Percentiles rank a stretch among this genome's conserved stretches.
phyloP scores from a whole-genome alignment of 208 protist species.

The Trypanosoma brucei region DNA sequence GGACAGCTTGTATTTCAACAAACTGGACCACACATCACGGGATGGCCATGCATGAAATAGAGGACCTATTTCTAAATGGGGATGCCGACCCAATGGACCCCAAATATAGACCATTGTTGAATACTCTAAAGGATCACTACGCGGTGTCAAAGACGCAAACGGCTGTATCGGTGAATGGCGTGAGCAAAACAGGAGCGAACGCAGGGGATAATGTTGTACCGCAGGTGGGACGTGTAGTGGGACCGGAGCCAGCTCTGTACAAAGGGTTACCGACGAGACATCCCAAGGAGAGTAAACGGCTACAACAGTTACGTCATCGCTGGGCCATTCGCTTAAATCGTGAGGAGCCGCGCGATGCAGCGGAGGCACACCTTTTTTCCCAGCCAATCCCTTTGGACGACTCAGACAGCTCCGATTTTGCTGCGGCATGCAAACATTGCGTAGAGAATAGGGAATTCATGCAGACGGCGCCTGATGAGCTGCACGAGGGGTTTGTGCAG shows the following conservation, averaged over 20 bases:
- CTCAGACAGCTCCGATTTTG: slow-evolving; percentile 27
- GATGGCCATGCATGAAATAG: slow-evolving; percentile 52
- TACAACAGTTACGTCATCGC: slow-evolving; percentile 49
- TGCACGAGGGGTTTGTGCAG: too few species aligned
- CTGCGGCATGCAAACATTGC: slow-evolving; percentile 22
- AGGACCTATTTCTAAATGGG: slow-evolving; percentile 52
- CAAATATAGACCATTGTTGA: slow-evolving; percentile 49
- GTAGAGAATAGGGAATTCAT: slow-evolving; percentile 23
- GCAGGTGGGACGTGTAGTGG: too few species aligned
- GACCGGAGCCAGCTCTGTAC: too few species aligned
- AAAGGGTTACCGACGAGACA: too few species aligned
- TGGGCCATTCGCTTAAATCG: slow-evolving; percentile 40
- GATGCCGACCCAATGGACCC: slow-evolving; percentile 69
- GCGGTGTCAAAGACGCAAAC: slow-evolving; percentile 20
- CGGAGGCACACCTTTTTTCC: slow-evolving; percentile 45
- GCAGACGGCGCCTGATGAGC: background rate
- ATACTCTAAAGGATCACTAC: slow-evolving; percentile 53
- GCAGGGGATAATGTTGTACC: background rate
- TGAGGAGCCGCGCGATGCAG: slow-evolving; percentile 26
- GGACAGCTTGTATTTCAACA: slow-evolving; percentile 56
- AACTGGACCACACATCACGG: slow-evolving; percentile 66
- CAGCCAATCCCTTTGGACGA: slow-evolving; percentile 55
- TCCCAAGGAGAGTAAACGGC: slow-evolving; percentile 16
- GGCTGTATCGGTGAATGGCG: background rate
- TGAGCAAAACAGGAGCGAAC: background rate